These are phyloP conservation scores for Wolfiporia cocos DNA, from an alignment of 1,284 basidiomycete genomes.

Conservation along the genomic window DNA sequence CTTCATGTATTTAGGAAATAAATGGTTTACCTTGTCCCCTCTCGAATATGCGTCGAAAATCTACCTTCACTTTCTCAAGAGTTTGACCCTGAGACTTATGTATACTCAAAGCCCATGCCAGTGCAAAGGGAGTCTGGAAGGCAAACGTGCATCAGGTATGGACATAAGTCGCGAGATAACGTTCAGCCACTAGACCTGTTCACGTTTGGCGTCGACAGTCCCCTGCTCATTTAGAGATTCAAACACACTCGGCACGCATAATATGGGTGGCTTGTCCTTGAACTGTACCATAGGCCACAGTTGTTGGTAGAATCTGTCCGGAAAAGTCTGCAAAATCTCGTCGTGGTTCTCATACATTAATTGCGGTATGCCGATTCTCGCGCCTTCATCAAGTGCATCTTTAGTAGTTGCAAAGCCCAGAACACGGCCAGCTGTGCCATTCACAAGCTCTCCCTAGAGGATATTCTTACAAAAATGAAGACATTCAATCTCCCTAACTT, in stretches of 20 bases:
- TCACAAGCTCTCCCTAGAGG: no score
- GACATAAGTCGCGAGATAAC: no score
- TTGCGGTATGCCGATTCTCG: no score
- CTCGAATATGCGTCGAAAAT: not conserved
- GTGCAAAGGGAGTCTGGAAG: not conserved
- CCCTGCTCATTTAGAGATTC: not conserved
- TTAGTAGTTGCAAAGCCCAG: no score
- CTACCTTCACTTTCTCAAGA: not conserved
- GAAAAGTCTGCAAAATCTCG: no score
- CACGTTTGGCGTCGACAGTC: not conserved
- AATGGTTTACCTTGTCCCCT: not conserved
- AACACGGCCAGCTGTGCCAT: no score
- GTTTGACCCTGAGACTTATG: not conserved
- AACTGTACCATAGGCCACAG: not conserved
- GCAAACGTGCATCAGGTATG: not conserved
- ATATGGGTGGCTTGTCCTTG: not conserved
- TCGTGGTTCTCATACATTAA: no score
- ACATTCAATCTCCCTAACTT: no score
- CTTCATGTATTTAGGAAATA: not conserved
- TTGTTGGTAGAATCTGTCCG: not conserved
- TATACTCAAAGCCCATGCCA: not conserved
- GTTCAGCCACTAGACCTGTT: not conserved
- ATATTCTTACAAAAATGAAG: no score
- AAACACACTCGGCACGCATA: not conserved
- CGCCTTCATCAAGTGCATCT: no score